Base-by-base conservation (phyloP, 1,284 basidiomycete genomes). In the Ustilago loliicola region DNA sequence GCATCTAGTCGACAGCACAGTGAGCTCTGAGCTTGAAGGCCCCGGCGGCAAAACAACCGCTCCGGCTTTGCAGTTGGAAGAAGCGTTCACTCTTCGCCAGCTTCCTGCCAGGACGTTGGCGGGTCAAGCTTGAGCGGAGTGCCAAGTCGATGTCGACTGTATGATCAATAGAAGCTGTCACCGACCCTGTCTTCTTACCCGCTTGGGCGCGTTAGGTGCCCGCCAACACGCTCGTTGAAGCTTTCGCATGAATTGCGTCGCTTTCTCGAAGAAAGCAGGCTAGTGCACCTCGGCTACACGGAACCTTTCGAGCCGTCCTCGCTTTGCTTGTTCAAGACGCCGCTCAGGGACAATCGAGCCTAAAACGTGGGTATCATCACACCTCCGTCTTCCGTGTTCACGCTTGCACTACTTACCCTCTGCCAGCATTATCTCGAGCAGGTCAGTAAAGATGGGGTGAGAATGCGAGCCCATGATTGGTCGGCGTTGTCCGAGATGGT, bases 241-340 rank as follows among this genome's bases (percentile, higher is more conserved):
- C 42, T 45, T 54, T 51, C 8, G 50, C 50, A 29, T 32, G 7
- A 27, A 55, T 38, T 55, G 36, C 19, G 54, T 53, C 21, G 42
- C 42, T 11, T 21, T 25, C n/a, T 19, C n/a, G 19, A n/a, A 30
- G 62, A 64, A 71, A 76, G 42, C 34, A 64, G 50, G 58, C 72
- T 75, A 75, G 52, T 53, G 66, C 63, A 59, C 67, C 66, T 70
- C 66, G 66, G 62, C 53, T 66, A 58, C 23, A 55, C 72, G 72
- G 72, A 75, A 63, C 54, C 36, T 36, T 23, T 36, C 61, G 47
- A 56, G 19, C 70, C 70, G 70, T 64, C 11, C 70, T 72, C 65
- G 65, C 65, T 67, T 71, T 72, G 27, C 17, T 30, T n/a, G 5
- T 27, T 17, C 11, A 32, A 48, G 34, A 50, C 47, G 48, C 47